Conservation (phyloP, 2,329 filamentous ascomycete species). For the Davidsoniella neocaledoniae region DNA sequence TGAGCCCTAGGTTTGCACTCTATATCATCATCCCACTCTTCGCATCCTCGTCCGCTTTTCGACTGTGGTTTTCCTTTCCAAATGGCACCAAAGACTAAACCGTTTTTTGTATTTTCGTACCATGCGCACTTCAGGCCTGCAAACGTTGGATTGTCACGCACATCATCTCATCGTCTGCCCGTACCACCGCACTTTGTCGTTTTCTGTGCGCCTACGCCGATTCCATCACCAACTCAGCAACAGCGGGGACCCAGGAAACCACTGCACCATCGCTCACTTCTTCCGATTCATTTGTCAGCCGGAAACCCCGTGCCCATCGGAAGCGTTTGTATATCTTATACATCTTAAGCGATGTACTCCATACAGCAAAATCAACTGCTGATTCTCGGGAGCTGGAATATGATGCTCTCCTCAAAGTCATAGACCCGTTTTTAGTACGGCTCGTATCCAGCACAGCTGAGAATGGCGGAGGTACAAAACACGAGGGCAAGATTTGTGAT, state of each 20-base stretch:
- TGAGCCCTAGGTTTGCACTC: slow-evolving; percentile 10
- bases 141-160: slow-evolving; percentile 70
- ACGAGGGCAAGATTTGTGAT: slow-evolving; percentile 44
- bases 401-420: slow-evolving; percentile 33
- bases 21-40: slow-evolving; percentile 14
- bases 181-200: slow-evolving; percentile 53
- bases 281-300: background rate
- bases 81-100: slow-evolving; percentile 19
- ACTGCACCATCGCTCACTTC: no score
- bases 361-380: slow-evolving; percentile 27
- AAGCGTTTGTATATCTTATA: slow-evolving; percentile 63
- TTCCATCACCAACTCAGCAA: slow-evolving; percentile 16
- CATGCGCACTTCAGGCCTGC: slow-evolving; percentile 46
- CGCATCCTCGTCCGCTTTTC: background rate
- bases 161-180: slow-evolving; percentile 48
- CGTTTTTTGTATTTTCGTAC: slow-evolving; percentile 18
- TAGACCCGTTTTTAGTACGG: slow-evolving; percentile 43
- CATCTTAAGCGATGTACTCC: slow-evolving; percentile 60
- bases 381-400: slow-evolving; percentile 23
- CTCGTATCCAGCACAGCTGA: slow-evolving; percentile 42
- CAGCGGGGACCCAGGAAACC: background rate
- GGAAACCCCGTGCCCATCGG: slow-evolving; percentile 25
- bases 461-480: slow-evolving; percentile 45
- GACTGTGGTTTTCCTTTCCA: slow-evolving; percentile 1
- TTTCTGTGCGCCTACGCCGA: slow-evolving; percentile 52